Conservation (phyloP, 768 basidiomycete species). For the Panus rudis region DNA sequence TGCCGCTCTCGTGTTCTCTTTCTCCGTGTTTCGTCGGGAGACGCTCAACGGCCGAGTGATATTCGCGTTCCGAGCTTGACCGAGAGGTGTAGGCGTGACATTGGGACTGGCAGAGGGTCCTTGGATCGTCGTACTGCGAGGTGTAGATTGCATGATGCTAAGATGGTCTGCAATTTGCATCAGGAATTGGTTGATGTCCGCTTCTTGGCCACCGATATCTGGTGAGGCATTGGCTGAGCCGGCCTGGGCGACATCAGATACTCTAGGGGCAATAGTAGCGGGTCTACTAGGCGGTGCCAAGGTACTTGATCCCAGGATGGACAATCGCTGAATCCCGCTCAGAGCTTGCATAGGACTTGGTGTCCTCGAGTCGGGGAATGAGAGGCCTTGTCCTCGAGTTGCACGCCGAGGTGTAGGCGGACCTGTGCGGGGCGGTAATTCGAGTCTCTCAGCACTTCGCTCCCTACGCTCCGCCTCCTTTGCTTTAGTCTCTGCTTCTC, state of each 20-base stretch:
- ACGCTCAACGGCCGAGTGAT: slow-evolving; percentile 41
- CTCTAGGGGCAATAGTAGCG: neutral
- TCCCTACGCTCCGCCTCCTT: slow-evolving; percentile 11
- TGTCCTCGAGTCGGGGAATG: slow-evolving; percentile 12
- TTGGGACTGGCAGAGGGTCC: neutral
- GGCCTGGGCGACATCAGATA: slow-evolving; percentile 51
- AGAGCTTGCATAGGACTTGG: slow-evolving; percentile 9
- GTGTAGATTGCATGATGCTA: slow-evolving; percentile 51
- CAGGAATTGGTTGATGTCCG: slow-evolving; percentile 77
- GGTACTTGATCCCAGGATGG: neutral
- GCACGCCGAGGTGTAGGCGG: slow-evolving; percentile 62
- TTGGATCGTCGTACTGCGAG: neutral
- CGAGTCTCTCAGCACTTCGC: slow-evolving; percentile 17
- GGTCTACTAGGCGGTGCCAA: neutral
- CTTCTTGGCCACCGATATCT: too few species aligned
- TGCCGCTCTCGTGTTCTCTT: slow-evolving; percentile 46
- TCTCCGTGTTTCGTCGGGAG: slow-evolving; percentile 32
- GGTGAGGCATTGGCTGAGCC: too few species aligned
- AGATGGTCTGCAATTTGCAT: slow-evolving; percentile 79
- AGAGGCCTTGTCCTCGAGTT: slow-evolving; percentile 21
- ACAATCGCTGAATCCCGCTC: slow-evolving; percentile 13
- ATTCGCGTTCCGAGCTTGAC: slow-evolving; percentile 8
- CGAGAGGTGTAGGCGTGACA: slow-evolving; percentile 7
- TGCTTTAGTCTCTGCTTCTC: slow-evolving; percentile 26
- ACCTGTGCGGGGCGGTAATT: slow-evolving; percentile 41